phyloP scores from a whole-genome alignment of 202 grass and related monocot species.

The Digitaria exilis region DNA sequence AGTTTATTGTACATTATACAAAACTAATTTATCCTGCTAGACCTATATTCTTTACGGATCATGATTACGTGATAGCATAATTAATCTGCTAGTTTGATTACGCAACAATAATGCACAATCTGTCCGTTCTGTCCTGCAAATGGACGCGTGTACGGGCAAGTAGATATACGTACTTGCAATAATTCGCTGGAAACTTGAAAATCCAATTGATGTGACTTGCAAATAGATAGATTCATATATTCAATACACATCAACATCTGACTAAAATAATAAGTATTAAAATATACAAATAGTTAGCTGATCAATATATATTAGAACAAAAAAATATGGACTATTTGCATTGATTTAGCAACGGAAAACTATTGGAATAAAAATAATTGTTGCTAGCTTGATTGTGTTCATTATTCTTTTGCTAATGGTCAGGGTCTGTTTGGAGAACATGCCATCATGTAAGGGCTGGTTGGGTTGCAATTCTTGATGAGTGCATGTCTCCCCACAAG shows the following conservation, averaged over 20 bases:
- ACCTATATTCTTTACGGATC: not conserved
- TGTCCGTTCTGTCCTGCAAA: not conserved
- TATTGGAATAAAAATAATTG: not conserved
- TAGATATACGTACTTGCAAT: not conserved
- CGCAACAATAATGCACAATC: not conserved
- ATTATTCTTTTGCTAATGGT: not conserved
- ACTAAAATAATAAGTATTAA: not conserved
- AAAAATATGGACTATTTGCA: not conserved
- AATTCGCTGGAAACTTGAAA: not conserved
- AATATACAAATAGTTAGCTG: not conserved
- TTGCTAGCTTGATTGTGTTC: not conserved
- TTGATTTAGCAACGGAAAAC: not conserved
- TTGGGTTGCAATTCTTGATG: not conserved
- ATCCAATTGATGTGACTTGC: not conserved
- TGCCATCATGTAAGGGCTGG: not conserved
- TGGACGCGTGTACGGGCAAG: not conserved
- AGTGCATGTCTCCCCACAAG: too few species aligned
- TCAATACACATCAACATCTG: not conserved
- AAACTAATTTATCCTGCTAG: not conserved
- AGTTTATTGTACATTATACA: not conserved
- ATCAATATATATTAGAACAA: not conserved
- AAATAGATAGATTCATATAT: not conserved
- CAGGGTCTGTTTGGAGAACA: not conserved
- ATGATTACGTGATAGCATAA: not conserved
- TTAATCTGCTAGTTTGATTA: not conserved